Base-by-base conservation (phyloP, 495 filamentous ascomycete species). In the Penicillium parvum region DNA sequence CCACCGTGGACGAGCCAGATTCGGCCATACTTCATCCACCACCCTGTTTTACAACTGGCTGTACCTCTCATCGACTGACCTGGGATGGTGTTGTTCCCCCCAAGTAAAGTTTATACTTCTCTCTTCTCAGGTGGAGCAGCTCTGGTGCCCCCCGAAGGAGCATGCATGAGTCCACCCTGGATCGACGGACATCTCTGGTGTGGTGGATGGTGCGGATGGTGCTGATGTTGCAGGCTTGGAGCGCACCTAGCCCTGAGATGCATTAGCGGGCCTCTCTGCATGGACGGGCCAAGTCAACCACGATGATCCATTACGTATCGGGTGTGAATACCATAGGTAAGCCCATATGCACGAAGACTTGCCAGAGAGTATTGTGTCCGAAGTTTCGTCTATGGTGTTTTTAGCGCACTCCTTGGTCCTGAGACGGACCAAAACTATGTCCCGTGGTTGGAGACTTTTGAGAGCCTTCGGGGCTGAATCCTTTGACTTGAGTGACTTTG, bases 81-180 rank as follows among this genome's bases (percentile, higher is more conserved):
- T 25, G 39, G 23, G 40, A 10, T 33, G 23, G 14, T 29, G 16
- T 41, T 37, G 47, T 51, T 58, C 51, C 41, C 54, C 54, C 54
- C 54, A 51, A 55, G 36, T 45, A 55, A 58, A 58, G 37, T 51
- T 51, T 49, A 50, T 50, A 34, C 44, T 58, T 49, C 29, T 45
- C 45, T 32, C 14, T 18, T 34, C 40, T 21, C 26, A 27, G 11
- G 21, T 17, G n/a, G n/a, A 29, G 20, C 7, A 19, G 15, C 21
- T 41, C 53, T 19, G 8, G 7, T 22, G 5, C 21, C 11, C 2
- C 4, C 30, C 25, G 32, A 25, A 16, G 5, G 18, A 33, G 22
- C 39, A 32, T 50, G 53, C 53, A 52, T 44, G 41, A 23, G 40
- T 44, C 45, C 36, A 28, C 49, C 26, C 32, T 28, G 36, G 35